Evolutionary conservation across 345 rosid species (phyloP), one percentile per base, ranked within the genome.

Genomic region (Eucalyptus leucophloia): DNA sequence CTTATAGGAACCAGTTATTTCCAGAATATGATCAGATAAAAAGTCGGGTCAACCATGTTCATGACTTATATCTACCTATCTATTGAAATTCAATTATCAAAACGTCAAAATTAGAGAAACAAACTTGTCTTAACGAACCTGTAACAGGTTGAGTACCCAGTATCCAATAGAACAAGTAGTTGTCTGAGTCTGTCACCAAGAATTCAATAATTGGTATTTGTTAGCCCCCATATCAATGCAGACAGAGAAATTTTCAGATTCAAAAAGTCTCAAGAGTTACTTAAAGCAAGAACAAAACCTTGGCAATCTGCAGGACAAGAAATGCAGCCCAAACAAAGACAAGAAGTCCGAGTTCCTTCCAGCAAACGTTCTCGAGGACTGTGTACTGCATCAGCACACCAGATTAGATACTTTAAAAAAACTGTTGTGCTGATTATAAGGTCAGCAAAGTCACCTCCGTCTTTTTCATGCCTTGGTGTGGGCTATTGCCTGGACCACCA

Each of bases 261-360:
- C 11, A 28, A 28, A 45, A 44, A 34, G 2, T 85, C 13, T 50
- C 42, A 19, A 86, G 49, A 49, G 67, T 77, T 40, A 42, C 30
- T 30, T 44, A 28, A 19, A 49, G 45, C 67, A 54, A 81, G 49
- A 86, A 88, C 86, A 30, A 86, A 90, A 96, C 99, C 99, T 96
- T 94, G 19, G 90, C 89, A 87, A 97, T 93, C 93, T 97, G 99
- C 91, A 97, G 90, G 86, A 51, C 93, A 37, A 97, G 93, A 92
- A 94, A 95, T 40, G 96, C 91, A 90, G 94, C 90, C 98, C 99
- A 97, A 87, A 97, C 99, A 47, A 94, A 93, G 51, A 93, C 93
- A 21, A 97, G 99, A 91, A 97, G 95, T 8, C 99, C 98, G 19
- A 97, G 93, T 92, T 97, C 98, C 92, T 93, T 96, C 99, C 98